phyloP scores from a whole-genome alignment of 2,329 filamentous ascomycete species.

The Amesomyces nigricolor region DNA sequence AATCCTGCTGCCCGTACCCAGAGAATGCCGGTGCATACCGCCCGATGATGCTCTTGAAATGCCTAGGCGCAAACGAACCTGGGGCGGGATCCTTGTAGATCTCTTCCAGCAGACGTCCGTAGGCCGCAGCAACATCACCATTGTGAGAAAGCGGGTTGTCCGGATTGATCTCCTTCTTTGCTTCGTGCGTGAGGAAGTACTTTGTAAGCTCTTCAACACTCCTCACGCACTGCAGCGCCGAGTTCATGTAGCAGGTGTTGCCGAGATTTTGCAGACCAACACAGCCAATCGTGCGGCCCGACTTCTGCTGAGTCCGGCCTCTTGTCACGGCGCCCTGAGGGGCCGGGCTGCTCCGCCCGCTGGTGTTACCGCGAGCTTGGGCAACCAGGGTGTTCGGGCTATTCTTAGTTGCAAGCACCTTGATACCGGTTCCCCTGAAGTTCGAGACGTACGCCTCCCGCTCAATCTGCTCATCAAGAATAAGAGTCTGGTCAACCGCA shows the following conservation, averaged over 20 bases:
- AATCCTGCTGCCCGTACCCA: conserved; percentile 93
- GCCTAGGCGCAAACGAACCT: conserved; percentile 67
- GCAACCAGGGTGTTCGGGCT: conserved; percentile 32
- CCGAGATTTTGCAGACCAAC: conserved; percentile 86
- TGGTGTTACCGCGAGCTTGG: conserved; percentile 43
- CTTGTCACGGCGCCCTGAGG: conserved; percentile 59
- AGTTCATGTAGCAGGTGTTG: conserved; percentile 99
- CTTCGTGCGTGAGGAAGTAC: conserved; percentile 75
- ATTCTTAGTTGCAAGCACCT: conserved; percentile 34
- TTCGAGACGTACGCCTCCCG: conserved; percentile 54
- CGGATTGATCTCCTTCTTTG: conserved; percentile 75
- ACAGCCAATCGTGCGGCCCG: conserved; percentile 66
- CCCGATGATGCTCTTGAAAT: conserved; percentile 79
- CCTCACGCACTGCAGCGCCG: conserved; percentile 87
- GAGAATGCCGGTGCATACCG: conserved; percentile 80
- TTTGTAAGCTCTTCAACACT: conserved; percentile 89
- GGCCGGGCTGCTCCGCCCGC: conserved; percentile 64
- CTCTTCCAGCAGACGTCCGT: conserved; percentile 67
- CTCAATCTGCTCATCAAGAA: conserved; percentile 74
- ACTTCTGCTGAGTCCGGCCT: conserved; percentile 63
- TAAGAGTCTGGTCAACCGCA: conserved; percentile 65
- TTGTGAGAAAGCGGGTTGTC: conserved; percentile 80
- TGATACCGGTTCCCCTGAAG: conserved; percentile 31
- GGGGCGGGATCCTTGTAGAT: conserved; percentile 67
- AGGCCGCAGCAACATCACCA: conserved; percentile 80